Evolutionary conservation across 208 protist species (phyloP).

Genomic region (Balamuthia mandrillaris): DNA sequence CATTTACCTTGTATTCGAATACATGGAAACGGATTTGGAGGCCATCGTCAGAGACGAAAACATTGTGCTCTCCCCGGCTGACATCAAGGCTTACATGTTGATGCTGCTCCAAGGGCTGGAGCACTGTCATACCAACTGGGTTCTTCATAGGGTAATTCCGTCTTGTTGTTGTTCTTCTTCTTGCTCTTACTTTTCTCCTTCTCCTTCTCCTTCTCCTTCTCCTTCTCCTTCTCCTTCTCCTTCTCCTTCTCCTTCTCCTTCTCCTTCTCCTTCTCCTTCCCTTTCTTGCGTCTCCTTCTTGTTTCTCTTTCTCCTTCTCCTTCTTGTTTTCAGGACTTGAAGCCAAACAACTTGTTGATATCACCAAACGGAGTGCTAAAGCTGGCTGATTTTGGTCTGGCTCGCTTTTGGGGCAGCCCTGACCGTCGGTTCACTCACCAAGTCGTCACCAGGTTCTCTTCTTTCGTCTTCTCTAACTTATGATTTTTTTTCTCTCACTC

Average conservation of each 20-base stretch:
- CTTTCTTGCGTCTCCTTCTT: background rate
- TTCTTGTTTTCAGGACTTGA: slow-evolving; percentile 42
- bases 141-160: slow-evolving; percentile 41
- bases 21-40: slow-evolving; percentile 8
- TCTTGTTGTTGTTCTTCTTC: background rate
- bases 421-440: slow-evolving; percentile 74
- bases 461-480: background rate
- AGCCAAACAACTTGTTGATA: slow-evolving; percentile 60
- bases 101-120: slow-evolving; percentile 37
- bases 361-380: slow-evolving; percentile 45
- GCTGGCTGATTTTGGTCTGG: slow-evolving; percentile 67
- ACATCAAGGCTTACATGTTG: slow-evolving; percentile 49
- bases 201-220: background rate
- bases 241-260: background rate
- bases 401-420: slow-evolving; percentile 41
- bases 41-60: background rate
- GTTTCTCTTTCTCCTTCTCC: background rate
- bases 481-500: background rate
- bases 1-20: slow-evolving; percentile 45
- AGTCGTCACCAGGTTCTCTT: slow-evolving; percentile 68
- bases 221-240: background rate
- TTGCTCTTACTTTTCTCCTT: background rate
- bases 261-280: background rate
- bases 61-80: slow-evolving; percentile 1
- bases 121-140: slow-evolving; percentile 31